Base-by-base conservation (phyloP, 768 basidiomycete species). In the Lactarius quietus region DNA sequence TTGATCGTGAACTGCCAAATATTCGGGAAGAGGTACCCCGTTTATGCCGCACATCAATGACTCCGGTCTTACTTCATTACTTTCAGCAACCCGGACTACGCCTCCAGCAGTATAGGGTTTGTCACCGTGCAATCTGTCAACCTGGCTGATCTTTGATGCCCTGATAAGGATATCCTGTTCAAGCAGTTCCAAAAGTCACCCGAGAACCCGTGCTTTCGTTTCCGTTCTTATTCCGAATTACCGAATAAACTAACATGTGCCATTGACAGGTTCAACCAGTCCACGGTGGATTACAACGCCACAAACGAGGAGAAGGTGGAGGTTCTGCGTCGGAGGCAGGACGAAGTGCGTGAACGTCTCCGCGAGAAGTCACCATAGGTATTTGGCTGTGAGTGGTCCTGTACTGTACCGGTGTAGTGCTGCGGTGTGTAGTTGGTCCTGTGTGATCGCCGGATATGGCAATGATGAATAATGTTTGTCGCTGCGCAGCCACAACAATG, bases 101-200 rank as follows among this genome's bases (percentile, higher is more conserved):
- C 64, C 75, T 95, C 71, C 89, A 95, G 71, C 95, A 98, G 75
- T 95, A 96, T 76, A 89, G 86, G 73, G 90, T 87, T 66, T 62
- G 76, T 70, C 52, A n/a, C 36, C 60, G 38, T 51, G 60, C 66
- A 60, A 60, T 61, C 35, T 48, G 59, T 29, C 36, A 41, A 7
- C 33, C 58, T 23, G 15, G 6, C 6, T 29, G 52, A 48, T 62
- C 17, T 33, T 58, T 29, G n/a, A 2, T 36, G 29, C 6, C 23
- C 31, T 36, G 10, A 7, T 31, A 61, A 93, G 85, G 95, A 98
- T 65, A 77, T 94, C 57, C 78, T 97, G 56, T 89, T 85, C 84
- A 97, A 96, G 77, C 87, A 93, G 75, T 98, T 98, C 86, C 92
- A 97, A 76, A 98, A 97, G 76, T 88, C 92, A 1, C 92, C 94